phyloP scores from a whole-genome alignment of 371 early-diverging fungal genomes.

The Catenaria anguillulae region DNA sequence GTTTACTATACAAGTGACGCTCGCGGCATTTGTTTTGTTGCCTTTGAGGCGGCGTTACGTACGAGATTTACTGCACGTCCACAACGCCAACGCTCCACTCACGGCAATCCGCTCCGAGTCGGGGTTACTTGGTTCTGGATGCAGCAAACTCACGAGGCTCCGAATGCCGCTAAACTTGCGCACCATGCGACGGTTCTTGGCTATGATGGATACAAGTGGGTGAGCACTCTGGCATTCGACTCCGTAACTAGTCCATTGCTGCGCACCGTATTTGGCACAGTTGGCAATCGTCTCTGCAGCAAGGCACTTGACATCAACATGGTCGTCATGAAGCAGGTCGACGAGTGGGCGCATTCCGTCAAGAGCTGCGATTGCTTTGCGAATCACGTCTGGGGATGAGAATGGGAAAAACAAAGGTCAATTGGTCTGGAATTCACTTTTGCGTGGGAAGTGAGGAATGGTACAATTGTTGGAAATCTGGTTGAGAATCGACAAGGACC shows the following conservation, averaged over 20 bases:
- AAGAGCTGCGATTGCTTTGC: slow-evolving; percentile 30
- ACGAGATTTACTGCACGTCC: slow-evolving; percentile 36
- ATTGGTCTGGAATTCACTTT: neutral
- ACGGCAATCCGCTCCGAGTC: slow-evolving; percentile 31
- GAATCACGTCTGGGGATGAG: slow-evolving; percentile 25
- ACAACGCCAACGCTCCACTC: slow-evolving; percentile 35
- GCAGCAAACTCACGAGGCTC: slow-evolving; percentile 32
- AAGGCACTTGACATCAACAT: slow-evolving; percentile 28
- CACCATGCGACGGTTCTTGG: slow-evolving; percentile 31
- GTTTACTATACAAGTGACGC: neutral
- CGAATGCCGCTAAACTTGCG: slow-evolving; percentile 34
- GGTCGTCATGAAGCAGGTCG: slow-evolving; percentile 26
- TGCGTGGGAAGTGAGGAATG: neutral
- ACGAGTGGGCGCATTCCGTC: slow-evolving; percentile 40
- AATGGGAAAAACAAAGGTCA: neutral
- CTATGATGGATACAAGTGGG: no score
- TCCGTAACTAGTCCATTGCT: no score
- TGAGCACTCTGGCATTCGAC: no score
- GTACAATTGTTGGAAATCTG: slow-evolving; percentile 35
- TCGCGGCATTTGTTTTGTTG: neutral
- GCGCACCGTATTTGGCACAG: slow-evolving; percentile 36
- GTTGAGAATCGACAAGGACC: slow-evolving; percentile 34
- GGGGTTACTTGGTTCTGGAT: slow-evolving; percentile 11
- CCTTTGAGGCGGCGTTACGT: no score
- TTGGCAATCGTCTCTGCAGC: slow-evolving; percentile 42